Base-by-base conservation (phyloP, 202 grass and related monocot species). In the Bolboschoenoplectus hybrid region DNA sequence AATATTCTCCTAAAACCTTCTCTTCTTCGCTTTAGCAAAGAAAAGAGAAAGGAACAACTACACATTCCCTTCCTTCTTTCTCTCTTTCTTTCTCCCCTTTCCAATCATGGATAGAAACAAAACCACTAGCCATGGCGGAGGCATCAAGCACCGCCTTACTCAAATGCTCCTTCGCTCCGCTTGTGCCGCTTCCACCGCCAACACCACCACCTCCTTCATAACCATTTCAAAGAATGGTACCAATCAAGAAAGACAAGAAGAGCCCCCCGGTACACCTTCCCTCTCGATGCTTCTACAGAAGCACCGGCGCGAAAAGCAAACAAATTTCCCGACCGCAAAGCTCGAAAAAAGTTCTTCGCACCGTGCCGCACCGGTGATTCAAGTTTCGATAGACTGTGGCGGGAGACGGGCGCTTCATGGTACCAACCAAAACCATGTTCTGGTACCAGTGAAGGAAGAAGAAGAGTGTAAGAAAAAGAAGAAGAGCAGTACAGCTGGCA, bases 141-240 rank as follows among this genome's bases (percentile, higher is more conserved):
- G 89, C 2, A 89, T 98, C 53, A 95, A 77, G 78, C 89, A 93
- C 67, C 91, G 90, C 5, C 81, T 98, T 0, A 80, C 90, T 8
- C 89, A 86, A 85, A 90, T 98, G 84, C 87, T 98, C 19, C 85
- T 84, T 83, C 91, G 89, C 55, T 93, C 93, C 9, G 85, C 90
- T 39, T 98, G 95, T 90, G 79, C 81, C 70, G 71, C 75, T 58
- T 87, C 86, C 63, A 63, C 86, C n/a, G 63, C 87, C 69, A 70
- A 38, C 49, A 68, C 84, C 74, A 52, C 45, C 58, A 73, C 84
- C 74, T 76, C 92, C 62, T 89, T 91, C 74, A 62, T 89, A 32
- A 76, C 74, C 88, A 72, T 88, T 73, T 81, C 88, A 63, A 90
- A 84, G 60, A 85, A 78, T 19, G 44, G 70, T 60, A 57, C 40